phyloP scores from a whole-genome alignment of 768 basidiomycete species.

The Lactarius psammicola region DNA sequence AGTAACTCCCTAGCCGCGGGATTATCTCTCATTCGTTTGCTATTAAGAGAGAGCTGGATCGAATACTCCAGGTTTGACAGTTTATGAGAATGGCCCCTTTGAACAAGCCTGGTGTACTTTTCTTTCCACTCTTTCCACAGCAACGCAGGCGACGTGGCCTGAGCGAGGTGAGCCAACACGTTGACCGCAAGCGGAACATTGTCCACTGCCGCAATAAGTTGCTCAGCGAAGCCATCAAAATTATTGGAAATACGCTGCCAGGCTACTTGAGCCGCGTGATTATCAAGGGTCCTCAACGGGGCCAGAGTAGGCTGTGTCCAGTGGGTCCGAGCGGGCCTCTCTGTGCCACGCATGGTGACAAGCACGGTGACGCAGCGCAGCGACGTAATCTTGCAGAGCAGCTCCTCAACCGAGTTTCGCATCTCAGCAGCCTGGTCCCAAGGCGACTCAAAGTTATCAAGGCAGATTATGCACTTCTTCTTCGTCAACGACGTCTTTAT shows the following conservation, averaged over 20 bases:
- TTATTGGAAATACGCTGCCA: not conserved
- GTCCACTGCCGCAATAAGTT: constrained; percentile 10
- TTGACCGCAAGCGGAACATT: constrained; percentile 14
- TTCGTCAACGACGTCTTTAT: constrained; percentile 10
- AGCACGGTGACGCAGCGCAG: not conserved
- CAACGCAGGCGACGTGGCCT: not conserved
- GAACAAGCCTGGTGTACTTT: not conserved
- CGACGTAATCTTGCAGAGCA: constrained; percentile 5
- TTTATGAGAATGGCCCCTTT: constrained; percentile 1
- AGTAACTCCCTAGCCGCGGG: constrained; percentile 9
- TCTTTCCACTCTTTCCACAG: constrained; percentile 11
- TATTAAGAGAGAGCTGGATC: constrained; percentile 13
- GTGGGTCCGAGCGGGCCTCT: constrained; percentile 4
- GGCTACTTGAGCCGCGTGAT: not conserved
- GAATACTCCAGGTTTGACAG: constrained; percentile 8
- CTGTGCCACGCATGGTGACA: constrained; percentile 16
- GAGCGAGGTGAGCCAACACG: constrained; percentile 6
- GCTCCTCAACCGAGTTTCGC: constrained; percentile 3
- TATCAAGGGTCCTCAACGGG: constrained; percentile 4
- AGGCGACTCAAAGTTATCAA: constrained; percentile 45
- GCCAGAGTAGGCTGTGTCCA: constrained; percentile 12
- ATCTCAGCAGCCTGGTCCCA: constrained; percentile 33
- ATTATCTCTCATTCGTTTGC: not conserved
- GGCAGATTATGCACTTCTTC: constrained; percentile 35
- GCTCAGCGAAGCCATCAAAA: not conserved